Base-by-base conservation (phyloP, 2,329 filamentous ascomycete genomes). In the Sporothrix brasiliensis region DNA sequence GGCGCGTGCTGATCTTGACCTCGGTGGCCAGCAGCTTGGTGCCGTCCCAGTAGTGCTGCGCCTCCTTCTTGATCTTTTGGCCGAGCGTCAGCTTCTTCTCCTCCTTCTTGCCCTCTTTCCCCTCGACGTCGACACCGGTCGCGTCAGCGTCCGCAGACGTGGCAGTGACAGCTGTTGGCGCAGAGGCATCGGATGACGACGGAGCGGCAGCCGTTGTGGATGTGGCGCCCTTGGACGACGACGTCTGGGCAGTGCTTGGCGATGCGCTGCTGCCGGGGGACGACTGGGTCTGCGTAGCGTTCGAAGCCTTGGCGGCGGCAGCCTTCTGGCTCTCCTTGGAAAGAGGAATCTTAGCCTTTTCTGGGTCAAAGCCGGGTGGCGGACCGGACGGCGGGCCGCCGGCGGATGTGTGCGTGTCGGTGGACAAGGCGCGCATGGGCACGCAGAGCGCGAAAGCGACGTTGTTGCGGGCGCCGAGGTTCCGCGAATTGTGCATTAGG, bases 31-130 rank as follows among this genome's bases (percentile, higher is more conserved):
- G 84, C 77, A 99, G 85, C 82, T 99, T 99, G 39, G 93, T 98
- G 72, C 95, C 95, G 81, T 99, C 95, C 94, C 95, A 98, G 83
- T 99, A 99, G 80, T 99, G 95, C 73, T 90, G 88, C 16, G 85
- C 86, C 81, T 99, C 95, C 80, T 96, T 94, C 86, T 97, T 99
- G 77, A 99, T 89, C 83, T 94, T 97, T 79, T 98, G 92, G 80
- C 89, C 91, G 1, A 98, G 66, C 0, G 94, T 97, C 81, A 97
- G 82, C 79, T 97, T 97, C 83, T 94, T 93, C 76, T 90, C 87
- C 73, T 92, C 89, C 79, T 92, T 91, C 85, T 80, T 83, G 19
- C 80, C 81, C 70, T 79, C 77, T 74, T 88, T 86, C 77, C 89
- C 88, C 70, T 88, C 85, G 75, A 92, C 80, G 19, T 80, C 80